These are phyloP conservation scores for Flammula alnicola DNA, from an alignment of 1,284 basidiomycete species.

Conservation along the genomic window DNA sequence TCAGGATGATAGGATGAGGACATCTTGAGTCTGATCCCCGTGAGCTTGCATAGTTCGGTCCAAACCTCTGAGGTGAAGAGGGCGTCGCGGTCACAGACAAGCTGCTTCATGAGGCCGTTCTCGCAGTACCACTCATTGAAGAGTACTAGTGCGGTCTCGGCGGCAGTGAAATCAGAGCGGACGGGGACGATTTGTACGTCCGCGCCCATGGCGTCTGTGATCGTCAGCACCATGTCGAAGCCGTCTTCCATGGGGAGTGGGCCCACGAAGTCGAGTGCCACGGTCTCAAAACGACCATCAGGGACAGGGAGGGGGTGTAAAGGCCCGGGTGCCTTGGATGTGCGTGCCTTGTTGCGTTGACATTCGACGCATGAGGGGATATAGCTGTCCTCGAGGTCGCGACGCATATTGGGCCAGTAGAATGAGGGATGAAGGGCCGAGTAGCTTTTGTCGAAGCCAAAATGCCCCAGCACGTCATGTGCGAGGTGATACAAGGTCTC, in stretches of 20 bases:
- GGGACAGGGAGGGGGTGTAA: slow-evolving; percentile 34
- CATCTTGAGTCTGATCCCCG: slow-evolving; percentile 37
- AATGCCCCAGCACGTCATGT: slow-evolving; percentile 37
- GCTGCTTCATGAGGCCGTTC: slow-evolving; percentile 31
- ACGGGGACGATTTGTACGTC: slow-evolving; percentile 37
- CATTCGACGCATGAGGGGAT: slow-evolving; percentile 38
- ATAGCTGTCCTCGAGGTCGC: slow-evolving; percentile 33
- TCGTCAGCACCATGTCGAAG: slow-evolving; percentile 39
- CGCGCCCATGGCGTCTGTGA: slow-evolving; percentile 44
- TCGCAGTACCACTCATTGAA: slow-evolving; percentile 44
- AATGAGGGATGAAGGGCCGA: slow-evolving; percentile 29
- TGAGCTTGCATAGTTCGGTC: slow-evolving; percentile 26
- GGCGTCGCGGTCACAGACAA: slow-evolving; percentile 32
- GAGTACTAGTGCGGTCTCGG: slow-evolving; percentile 35
- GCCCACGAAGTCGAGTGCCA: slow-evolving; percentile 40
- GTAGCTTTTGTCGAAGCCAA: slow-evolving; percentile 42
- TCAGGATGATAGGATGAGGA: slow-evolving; percentile 43
- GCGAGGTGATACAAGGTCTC: slow-evolving; percentile 23
- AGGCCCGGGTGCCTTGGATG: slow-evolving; percentile 16
- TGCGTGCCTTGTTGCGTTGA: slow-evolving; percentile 34
- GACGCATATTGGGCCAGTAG: slow-evolving; percentile 47
- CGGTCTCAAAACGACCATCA: slow-evolving; percentile 24
- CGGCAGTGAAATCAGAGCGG: slow-evolving; percentile 29
- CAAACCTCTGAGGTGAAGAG: slow-evolving; percentile 35
- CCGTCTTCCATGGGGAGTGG: slow-evolving; percentile 34